A percentile compares a stretch with the other conserved stretches of the same genome.
phyloP scores from a whole-genome alignment of 169 alveolate genomes.

The Cryptosporidium xiaoi region DNA sequence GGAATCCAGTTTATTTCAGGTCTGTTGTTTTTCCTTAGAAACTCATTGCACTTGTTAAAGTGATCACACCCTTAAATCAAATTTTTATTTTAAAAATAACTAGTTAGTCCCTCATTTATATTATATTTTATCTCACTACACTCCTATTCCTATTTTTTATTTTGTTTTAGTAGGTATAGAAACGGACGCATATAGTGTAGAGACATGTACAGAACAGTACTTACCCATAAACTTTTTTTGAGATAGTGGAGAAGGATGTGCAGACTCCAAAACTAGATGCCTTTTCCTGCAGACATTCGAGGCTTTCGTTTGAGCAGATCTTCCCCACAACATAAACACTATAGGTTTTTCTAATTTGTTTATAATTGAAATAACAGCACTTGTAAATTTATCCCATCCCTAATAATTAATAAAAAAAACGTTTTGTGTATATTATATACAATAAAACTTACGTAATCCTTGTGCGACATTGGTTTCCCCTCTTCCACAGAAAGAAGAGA shows the following conservation, averaged over 20 bases:
- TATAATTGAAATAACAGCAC: conserved; percentile 86
- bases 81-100: background rate
- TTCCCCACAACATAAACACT: conserved; percentile 94
- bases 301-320: conserved; percentile 84
- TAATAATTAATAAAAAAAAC: conserved; percentile 47
- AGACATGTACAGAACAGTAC: background rate
- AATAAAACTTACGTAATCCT: conserved; percentile 77
- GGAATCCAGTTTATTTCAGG: conserved; percentile 66
- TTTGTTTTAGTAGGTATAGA: background rate
- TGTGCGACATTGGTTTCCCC: conserved; percentile 93
- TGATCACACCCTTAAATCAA: conserved; percentile 83
- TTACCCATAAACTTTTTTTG: conserved; percentile 45
- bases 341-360: conserved; percentile 85
- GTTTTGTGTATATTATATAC: background rate
- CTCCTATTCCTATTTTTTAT: no score
- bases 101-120: background rate
- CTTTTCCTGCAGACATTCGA: conserved; percentile 86
- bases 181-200: background rate
- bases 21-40: conserved; percentile 72
- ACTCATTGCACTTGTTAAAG: conserved; percentile 85
- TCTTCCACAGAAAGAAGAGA: conserved; percentile 94
- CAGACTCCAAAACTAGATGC: conserved; percentile 92
- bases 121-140: no score
- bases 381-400: conserved; percentile 94
- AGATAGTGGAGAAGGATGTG: conserved; percentile 99